These are phyloP conservation scores for Ceriops decandra DNA, from an alignment of 345 rosid genomes.

Conservation along the genomic window DNA sequence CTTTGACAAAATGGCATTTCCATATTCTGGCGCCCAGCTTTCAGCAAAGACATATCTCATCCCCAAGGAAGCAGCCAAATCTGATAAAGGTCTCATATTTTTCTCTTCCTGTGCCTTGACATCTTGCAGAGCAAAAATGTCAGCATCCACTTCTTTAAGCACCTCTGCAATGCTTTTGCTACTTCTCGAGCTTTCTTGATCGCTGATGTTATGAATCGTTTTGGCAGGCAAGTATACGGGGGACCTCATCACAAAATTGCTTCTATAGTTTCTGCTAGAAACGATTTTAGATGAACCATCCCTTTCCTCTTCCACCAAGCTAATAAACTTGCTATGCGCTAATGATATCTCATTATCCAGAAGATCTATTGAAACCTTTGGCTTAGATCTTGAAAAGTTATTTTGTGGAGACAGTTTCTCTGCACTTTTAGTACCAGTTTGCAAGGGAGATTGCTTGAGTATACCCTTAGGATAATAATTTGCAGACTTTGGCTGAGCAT, in stretches of 20 bases:
- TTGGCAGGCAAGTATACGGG: constrained; percentile 68
- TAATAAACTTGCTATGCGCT: constrained; percentile 48
- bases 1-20: constrained; percentile 77
- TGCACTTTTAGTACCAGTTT: constrained; percentile 20
- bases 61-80: constrained; percentile 68
- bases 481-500: constrained; percentile 15
- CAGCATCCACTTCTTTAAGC: constrained; percentile 75
- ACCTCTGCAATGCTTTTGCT: constrained; percentile 74
- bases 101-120: constrained; percentile 87
- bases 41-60: constrained; percentile 88
- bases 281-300: constrained; percentile 33
- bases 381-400: constrained; percentile 38
- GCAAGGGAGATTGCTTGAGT: constrained; percentile 81
- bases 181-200: constrained; percentile 42
- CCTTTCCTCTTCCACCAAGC: constrained; percentile 37
- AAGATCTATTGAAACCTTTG: constrained; percentile 82
- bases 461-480: constrained; percentile 56
- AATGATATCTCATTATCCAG: constrained; percentile 91
- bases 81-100: constrained; percentile 80
- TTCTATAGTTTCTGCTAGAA: constrained; percentile 39
- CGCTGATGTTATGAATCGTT: constrained; percentile 32
- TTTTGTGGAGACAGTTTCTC: constrained; percentile 27
- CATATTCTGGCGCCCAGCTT: constrained; percentile 94
- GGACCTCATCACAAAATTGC: constrained; percentile 66
- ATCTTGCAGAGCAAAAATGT: constrained; percentile 81